Conservation (phyloP, 1,139 yeast species). For the Geotrichum restrictum region DNA sequence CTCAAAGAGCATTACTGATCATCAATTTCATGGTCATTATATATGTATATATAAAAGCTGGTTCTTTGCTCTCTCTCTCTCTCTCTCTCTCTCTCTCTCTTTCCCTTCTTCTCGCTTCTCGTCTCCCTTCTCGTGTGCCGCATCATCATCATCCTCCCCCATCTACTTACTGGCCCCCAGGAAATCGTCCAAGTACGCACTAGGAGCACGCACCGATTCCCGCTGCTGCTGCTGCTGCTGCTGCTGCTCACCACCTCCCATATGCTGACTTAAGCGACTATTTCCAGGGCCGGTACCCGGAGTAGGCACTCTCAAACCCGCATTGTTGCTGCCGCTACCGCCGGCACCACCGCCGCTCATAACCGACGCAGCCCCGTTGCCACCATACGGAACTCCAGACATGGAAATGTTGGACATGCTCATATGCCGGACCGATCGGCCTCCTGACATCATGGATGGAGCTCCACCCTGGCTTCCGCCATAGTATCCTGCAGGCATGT, state of each 20-base stretch:
- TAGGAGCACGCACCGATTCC: constrained; percentile 37
- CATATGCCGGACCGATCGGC: constrained; percentile 20
- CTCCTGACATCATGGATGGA: constrained; percentile 9
- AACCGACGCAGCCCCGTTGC: constrained; percentile 24
- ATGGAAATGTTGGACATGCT: constrained; percentile 23
- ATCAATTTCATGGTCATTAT: too few species aligned
- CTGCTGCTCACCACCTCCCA: constrained; percentile 8
- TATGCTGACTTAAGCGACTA: constrained; percentile 11
- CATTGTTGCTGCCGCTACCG: too few species aligned
- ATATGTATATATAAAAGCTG: too few species aligned
- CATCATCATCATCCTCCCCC: not conserved
- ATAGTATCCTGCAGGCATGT: constrained; percentile 41
- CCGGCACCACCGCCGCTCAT: too few species aligned
- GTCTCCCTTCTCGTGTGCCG: not conserved
- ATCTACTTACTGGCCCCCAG: constrained; percentile 29
- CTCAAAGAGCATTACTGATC: too few species aligned
- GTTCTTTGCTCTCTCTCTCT: too few species aligned
- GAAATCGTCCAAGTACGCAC: constrained; percentile 41
- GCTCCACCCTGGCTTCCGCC: constrained; percentile 23
- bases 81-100: not conserved
- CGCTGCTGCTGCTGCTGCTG: constrained; percentile 7
- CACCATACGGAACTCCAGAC: constrained; percentile 12
- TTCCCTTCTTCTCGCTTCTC: not conserved
- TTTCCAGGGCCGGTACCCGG: constrained; percentile 9
- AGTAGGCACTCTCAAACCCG: constrained; percentile 15